Evolutionary conservation across 306 rosid species (phyloP), one percentile per base, ranked within the genome.

Genomic region (Malus fusca): DNA sequence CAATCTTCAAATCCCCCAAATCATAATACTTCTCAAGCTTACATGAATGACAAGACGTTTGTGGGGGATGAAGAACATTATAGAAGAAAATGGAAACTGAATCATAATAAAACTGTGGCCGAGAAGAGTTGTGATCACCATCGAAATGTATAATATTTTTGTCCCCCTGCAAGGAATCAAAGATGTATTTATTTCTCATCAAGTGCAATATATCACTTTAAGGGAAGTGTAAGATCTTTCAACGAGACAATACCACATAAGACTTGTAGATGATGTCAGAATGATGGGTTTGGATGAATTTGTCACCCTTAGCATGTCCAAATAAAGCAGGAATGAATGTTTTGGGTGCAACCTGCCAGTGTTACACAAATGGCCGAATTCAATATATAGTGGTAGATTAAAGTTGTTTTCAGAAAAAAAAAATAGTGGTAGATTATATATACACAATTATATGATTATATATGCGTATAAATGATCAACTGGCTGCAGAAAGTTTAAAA

Each of bases 41-140:
- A 68, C 84, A 78, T 43, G 81, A 55, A 79, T 75, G 84, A 79
- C 68, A 82, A 79, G 81, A 79, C 72, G 82, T 46, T 62, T 66
- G 91, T 23, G 97, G 98, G 72, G 99, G 99, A 76, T 65, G 92
- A 66, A 95, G 97, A 68, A 92, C 93, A 81, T 92, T 90, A 82
- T 83, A 90, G 87, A 95, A 95, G 88, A 95, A 95, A 80, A 90
- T 81, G 69, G 97, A 88, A 80, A 90, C 93, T 44, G 99, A 92
- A 76, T 95, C 97, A 75, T 80, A 85, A 81, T 88, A 95, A 85
- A 86, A 85, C 82, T 90, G 99, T n/a, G 99, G 98, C 78, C 99
- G 91, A 72, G 90, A 85, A 67, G 99, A 88, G 87, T 95, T 95
- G 83, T 95, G 99, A 87, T 95, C 99, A 53, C 99, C 99, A 46